phyloP scores from a whole-genome alignment of 345 rosid species.

The Orychophragmus violaceus region DNA sequence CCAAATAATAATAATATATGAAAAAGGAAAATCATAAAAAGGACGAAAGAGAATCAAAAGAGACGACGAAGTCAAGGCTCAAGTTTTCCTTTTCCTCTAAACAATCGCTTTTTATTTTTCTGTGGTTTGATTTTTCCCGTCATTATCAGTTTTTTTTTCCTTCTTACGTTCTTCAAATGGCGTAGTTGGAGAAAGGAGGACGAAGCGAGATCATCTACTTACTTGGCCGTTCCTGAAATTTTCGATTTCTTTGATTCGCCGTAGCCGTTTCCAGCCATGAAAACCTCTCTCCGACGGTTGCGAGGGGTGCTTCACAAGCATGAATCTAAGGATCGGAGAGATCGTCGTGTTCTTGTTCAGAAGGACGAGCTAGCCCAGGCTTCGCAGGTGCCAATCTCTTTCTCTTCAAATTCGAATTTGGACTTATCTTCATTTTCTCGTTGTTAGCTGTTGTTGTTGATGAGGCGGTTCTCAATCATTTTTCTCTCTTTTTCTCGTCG shows the following conservation, averaged over 20 bases:
- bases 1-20: too few relatives aligned
- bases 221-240: neutral
- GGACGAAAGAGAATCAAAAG: slow-evolving; percentile 12
- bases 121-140: neutral
- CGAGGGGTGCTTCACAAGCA: slow-evolving; percentile 59
- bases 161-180: slow-evolving; percentile 3
- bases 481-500: neutral
- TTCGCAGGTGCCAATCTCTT: slow-evolving; percentile 45
- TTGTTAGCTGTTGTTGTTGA: neutral
- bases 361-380: slow-evolving; percentile 71
- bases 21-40: neutral
- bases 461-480: neutral
- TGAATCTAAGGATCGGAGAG: slow-evolving; percentile 42
- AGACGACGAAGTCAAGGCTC: slow-evolving; percentile 36
- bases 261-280: slow-evolving; percentile 38
- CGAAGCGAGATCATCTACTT: slow-evolving; percentile 12
- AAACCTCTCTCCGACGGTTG: slow-evolving; percentile 61
- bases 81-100: slow-evolving; percentile 19
- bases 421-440: neutral
- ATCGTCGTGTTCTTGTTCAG: slow-evolving; percentile 43
- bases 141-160: neutral
- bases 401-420: slow-evolving; percentile 1
- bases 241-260: slow-evolving; percentile 8
- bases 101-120: too few relatives aligned
- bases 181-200: slow-evolving; percentile 3